A percentile compares a stretch with the other conserved stretches of the same genome.
These are phyloP conservation scores for Trametes cinnabarina DNA, from an alignment of 768 basidiomycete species.

Conservation along the genomic window DNA sequence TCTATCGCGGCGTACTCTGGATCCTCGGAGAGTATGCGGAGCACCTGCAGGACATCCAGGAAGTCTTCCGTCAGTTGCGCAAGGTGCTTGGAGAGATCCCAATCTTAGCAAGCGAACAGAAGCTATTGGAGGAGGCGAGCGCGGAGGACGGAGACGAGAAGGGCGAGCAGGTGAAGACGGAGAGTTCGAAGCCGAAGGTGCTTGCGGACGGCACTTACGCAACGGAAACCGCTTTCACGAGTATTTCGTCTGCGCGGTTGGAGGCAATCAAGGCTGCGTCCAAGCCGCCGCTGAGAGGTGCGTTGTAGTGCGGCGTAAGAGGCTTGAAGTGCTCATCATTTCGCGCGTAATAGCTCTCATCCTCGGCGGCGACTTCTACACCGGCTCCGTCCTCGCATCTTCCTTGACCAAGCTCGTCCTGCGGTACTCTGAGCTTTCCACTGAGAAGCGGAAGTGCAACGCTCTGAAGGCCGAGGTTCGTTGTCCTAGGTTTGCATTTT, in stretches of 20 bases:
- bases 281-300: slow-evolving; percentile 88
- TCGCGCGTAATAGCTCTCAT: slow-evolving; percentile 57
- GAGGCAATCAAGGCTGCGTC: slow-evolving; percentile 83
- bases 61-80: slow-evolving; percentile 73
- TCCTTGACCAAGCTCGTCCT: slow-evolving; percentile 90
- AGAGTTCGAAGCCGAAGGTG: slow-evolving; percentile 65
- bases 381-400: slow-evolving; percentile 85
- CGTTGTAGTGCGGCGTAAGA: slow-evolving; percentile 18
- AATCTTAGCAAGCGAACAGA: slow-evolving; percentile 88
- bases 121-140: slow-evolving; percentile 71
- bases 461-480: slow-evolving; percentile 81
- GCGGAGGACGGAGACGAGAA: slow-evolving; percentile 51
- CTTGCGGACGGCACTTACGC: slow-evolving; percentile 97
- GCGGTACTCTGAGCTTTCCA: slow-evolving; percentile 53
- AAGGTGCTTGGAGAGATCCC: slow-evolving; percentile 95
- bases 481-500: not conserved
- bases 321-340: not conserved
- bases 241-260: slow-evolving; percentile 55
- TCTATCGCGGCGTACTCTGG: slow-evolving; percentile 95
- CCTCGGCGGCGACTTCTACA: slow-evolving; percentile 96
- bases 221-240: slow-evolving; percentile 88
- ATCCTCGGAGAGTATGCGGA: slow-evolving; percentile 96
- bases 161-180: slow-evolving; percentile 49
- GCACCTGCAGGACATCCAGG: slow-evolving; percentile 61
- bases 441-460: slow-evolving; percentile 59